phyloP scores from a whole-genome alignment of 148 eudicot genomes.

The Drosera capensis region DNA sequence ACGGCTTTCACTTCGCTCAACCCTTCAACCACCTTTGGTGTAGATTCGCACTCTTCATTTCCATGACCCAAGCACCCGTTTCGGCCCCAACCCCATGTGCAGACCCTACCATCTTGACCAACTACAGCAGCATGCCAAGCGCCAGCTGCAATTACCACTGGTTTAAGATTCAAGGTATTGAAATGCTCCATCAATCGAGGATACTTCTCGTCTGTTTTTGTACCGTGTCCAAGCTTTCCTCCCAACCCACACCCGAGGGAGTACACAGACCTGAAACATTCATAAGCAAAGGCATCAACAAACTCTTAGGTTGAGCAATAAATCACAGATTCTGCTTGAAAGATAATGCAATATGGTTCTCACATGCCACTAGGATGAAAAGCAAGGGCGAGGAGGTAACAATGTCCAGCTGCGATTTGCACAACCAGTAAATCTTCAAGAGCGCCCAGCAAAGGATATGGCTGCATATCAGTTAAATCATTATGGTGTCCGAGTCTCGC shows the following conservation, averaged over 20 bases:
- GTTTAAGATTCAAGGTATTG: slow-evolving; percentile 59
- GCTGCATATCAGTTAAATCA: slow-evolving; percentile 48
- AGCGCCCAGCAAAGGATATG: slow-evolving; percentile 65
- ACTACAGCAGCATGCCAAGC: slow-evolving; percentile 99
- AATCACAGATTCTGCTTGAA: too few species aligned
- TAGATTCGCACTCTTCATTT: slow-evolving; percentile 86
- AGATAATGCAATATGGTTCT: slow-evolving; percentile 16
- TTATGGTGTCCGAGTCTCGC: slow-evolving; percentile 68
- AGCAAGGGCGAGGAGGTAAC: slow-evolving; percentile 86
- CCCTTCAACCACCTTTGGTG: slow-evolving; percentile 76
- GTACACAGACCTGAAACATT: slow-evolving; percentile 70
- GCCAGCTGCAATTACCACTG: slow-evolving; percentile 84
- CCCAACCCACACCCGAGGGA: slow-evolving; percentile 99
- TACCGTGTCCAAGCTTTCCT: slow-evolving; percentile 90
- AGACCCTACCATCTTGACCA: slow-evolving; percentile 84
- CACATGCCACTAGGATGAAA: slow-evolving; percentile 88
- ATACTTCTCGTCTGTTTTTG: slow-evolving; percentile 63
- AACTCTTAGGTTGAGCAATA: too few species aligned
- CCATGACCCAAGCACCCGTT: slow-evolving; percentile 95
- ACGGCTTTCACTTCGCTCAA: slow-evolving; percentile 64
- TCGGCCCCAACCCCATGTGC: slow-evolving; percentile 99
- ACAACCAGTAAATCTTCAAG: slow-evolving; percentile 74
- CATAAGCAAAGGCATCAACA: too few species aligned
- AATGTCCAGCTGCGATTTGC: slow-evolving; percentile 83
- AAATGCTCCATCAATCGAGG: slow-evolving; percentile 77